Evolutionary conservation across 1,284 basidiomycete species (phyloP).

Genomic region (Fistulina hepatica): DNA sequence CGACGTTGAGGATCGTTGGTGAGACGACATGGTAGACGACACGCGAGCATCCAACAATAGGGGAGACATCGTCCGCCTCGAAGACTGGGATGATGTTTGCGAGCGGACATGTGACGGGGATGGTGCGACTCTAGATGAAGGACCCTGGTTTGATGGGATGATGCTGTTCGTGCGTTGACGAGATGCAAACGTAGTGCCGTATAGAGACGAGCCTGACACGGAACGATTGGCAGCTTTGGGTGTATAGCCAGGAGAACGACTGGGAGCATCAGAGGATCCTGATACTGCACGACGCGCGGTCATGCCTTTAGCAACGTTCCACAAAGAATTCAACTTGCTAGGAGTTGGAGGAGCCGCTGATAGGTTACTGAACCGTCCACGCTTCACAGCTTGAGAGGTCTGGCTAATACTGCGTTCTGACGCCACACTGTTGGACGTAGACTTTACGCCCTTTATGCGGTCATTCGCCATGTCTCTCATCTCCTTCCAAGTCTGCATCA

Average conservation of each 20-base stretch:
- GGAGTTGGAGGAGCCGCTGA: conserved; percentile 30
- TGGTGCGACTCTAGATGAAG: conserved; percentile 26
- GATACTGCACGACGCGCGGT: conserved; percentile 39
- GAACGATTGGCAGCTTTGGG: conserved; percentile 38
- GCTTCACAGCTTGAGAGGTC: conserved; percentile 12
- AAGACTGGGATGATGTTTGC: conserved; percentile 27
- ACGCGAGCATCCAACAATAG: too few species aligned
- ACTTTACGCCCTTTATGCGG: conserved; percentile 44
- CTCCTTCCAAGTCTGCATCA: conserved; percentile 70
- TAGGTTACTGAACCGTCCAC: conserved; percentile 40
- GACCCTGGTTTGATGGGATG: conserved; percentile 26
- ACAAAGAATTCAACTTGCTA: conserved; percentile 29
- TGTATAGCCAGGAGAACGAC: conserved; percentile 39
- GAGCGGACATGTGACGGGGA: conserved; percentile 30
- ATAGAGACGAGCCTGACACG: conserved; percentile 42
- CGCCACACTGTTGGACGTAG: conserved; percentile 49
- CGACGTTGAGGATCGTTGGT: conserved; percentile 33
- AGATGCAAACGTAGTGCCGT: conserved; percentile 65
- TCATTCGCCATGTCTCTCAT: conserved; percentile 70
- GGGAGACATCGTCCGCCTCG: conserved; percentile 41
- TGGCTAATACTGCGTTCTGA: conserved; percentile 26
- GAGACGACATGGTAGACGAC: conserved; percentile 38
- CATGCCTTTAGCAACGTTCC: conserved; percentile 35
- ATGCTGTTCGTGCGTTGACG: conserved; percentile 65
- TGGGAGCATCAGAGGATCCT: conserved; percentile 28